Evolutionary conservation across 2,329 filamentous ascomycete genomes (phyloP).

Genomic region (Escovopsis weberi): DNA sequence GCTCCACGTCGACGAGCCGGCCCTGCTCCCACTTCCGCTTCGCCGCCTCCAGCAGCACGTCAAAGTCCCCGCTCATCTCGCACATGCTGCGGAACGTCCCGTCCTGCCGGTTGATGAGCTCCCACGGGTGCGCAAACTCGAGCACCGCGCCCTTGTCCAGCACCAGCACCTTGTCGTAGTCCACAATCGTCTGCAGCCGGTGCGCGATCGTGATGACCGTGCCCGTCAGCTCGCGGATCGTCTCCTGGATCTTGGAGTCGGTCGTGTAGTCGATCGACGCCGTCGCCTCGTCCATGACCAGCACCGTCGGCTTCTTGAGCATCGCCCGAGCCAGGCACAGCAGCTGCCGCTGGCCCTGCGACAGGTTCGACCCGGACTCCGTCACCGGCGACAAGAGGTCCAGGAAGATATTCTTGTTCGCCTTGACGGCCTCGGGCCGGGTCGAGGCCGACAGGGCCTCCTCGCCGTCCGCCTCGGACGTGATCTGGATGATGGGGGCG

Average conservation of each 20-base stretch:
- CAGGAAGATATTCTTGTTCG: slow-evolving; percentile 91
- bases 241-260: slow-evolving; percentile 90
- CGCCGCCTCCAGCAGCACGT: slow-evolving; percentile 34
- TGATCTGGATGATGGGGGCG: slow-evolving; percentile 10
- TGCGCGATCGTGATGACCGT: slow-evolving; percentile 97
- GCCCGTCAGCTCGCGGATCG: slow-evolving; percentile 80
- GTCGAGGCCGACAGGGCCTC: too few relatives aligned
- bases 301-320: slow-evolving; percentile 76
- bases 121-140: slow-evolving; percentile 83
- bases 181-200: slow-evolving; percentile 87
- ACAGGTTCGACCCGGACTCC: slow-evolving; percentile 87
- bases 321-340: slow-evolving; percentile 86
- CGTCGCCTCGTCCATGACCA: slow-evolving; percentile 99
- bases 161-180: slow-evolving; percentile 95
- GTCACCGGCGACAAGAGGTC: slow-evolving; percentile 72
- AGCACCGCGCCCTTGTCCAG: slow-evolving; percentile 78
- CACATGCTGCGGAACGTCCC: slow-evolving; percentile 52
- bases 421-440: slow-evolving; percentile 25
- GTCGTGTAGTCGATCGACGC: slow-evolving; percentile 95
- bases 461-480: slow-evolving; percentile 6
- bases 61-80: slow-evolving; percentile 46
- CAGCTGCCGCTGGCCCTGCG: slow-evolving; percentile 89
- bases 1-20: slow-evolving; percentile 20
- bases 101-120: slow-evolving; percentile 56
- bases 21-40: slow-evolving; percentile 37